Conservation (phyloP, 208 protist species). For the Balamuthia mandrillaris region DNA sequence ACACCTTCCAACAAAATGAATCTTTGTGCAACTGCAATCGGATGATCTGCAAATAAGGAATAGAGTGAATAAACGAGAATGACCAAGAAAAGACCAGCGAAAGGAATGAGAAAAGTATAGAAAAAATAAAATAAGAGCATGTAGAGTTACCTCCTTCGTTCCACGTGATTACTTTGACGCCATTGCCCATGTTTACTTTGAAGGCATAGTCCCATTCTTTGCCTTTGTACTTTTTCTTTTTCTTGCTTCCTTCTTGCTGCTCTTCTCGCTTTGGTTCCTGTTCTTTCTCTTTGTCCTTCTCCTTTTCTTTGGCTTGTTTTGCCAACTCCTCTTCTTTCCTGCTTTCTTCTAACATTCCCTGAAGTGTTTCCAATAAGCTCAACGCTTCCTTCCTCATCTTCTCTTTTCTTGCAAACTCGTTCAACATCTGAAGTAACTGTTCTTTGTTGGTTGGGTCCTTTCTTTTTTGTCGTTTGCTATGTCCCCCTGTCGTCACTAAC, state of each 20-base stretch:
- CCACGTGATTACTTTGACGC: neutral
- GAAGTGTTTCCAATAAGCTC: neutral
- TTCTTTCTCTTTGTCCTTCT: no score
- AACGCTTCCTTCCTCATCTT: neutral
- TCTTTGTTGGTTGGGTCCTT: no score
- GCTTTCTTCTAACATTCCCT: no score
- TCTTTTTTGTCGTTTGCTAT: neutral
- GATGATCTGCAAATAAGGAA: neutral
- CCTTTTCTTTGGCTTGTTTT: no score
- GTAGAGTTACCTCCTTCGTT: neutral
- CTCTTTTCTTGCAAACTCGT: neutral
- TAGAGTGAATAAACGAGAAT: no score
- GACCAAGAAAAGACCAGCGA: no score
- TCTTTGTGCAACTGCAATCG: neutral
- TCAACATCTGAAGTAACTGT: no score
- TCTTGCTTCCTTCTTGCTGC: neutral
- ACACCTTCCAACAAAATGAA: neutral
- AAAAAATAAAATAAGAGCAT: neutral
- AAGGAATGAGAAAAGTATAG: neutral
- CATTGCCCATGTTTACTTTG: neutral
- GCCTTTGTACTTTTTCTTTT: neutral
- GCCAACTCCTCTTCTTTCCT: no score
- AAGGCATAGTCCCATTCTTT: neutral
- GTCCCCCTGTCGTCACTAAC: neutral
- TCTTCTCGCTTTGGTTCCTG: neutral